Evolutionary conservation across 1,284 basidiomycete genomes (phyloP), one percentile per base, ranked within the genome.

Genomic region (Cutaneotrichosporon cutaneum): DNA sequence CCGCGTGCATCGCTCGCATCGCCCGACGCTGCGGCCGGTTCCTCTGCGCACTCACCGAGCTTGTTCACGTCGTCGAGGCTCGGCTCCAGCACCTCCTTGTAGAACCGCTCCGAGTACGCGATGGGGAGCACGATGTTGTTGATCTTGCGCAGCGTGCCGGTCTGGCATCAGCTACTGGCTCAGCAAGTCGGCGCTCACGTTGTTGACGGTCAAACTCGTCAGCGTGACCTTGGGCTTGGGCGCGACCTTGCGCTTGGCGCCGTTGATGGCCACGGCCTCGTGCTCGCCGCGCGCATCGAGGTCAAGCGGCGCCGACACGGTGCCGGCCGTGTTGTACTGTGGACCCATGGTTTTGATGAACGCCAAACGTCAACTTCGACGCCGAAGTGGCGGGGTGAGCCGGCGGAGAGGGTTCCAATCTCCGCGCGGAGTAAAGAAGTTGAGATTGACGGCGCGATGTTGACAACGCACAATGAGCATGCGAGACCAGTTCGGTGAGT

Each of bases 71-170:
- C 77, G 60, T 80, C 78, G 24, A 77, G 63, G 3, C 58, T 47
- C 3, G 76, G 70, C 56, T 75, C 73, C 42, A 77, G 66, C 16
- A 78, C 74, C 52, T 77, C 73, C 60, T 77, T 78, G 72, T 79
- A 79, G 67, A 77, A 77, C 58, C 74, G 76, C 47, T 78, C 77
- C n/a, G 74, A 74, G 64, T 80, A 80, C n/a, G 71, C 72, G 51
- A 77, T 71, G 33, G 75, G 75, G 48, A 77, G 71, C 26, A 80
- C 75, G 35, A 80, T 72, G 50, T 73, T 73, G 68, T 78, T 77
- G 67, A 80, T 68, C 66, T 70, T 75, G 27, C 73, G 69, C 44
- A 80, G 62, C 10, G 78, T 80, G 11, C 78, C 78, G 47, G 71
- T 68, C 78, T 80, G 61, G n/a, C 18, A 55, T 62, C 11, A 61